A percentile compares a stretch with the other conserved stretches of the same genome.
Evolutionary conservation across 2,329 filamentous ascomycete genomes (phyloP).

Genomic region (Phaeoacremonium minimum): DNA sequence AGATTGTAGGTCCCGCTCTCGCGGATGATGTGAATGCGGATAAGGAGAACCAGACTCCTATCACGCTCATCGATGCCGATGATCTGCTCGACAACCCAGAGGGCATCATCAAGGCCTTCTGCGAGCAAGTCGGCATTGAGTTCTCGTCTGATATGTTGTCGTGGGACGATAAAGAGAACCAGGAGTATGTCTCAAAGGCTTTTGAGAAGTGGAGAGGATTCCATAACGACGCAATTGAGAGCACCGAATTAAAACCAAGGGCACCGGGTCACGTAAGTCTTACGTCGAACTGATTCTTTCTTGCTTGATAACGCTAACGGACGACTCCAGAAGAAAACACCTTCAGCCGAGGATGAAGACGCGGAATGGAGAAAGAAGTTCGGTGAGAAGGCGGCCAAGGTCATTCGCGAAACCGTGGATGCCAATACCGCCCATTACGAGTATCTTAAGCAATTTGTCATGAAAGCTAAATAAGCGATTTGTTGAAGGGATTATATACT

Average conservation of each 20-base stretch:
- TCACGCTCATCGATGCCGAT: slow-evolving; percentile 90
- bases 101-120: slow-evolving; percentile 73
- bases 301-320: slow-evolving; percentile 5
- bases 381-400: slow-evolving; percentile 64
- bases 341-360: slow-evolving; percentile 63
- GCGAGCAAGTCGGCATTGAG: slow-evolving; percentile 72
- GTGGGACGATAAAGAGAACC: slow-evolving; percentile 75
- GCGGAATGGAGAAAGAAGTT: slow-evolving; percentile 71
- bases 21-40: slow-evolving; percentile 32
- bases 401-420: slow-evolving; percentile 67
- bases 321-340: slow-evolving; percentile 46
- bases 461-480: too few relatives aligned
- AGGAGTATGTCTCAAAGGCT: slow-evolving; percentile 61
- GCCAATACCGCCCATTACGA: slow-evolving; percentile 73
- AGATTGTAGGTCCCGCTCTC: slow-evolving; percentile 66
- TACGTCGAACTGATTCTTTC: background rate
- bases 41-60: slow-evolving; percentile 26
- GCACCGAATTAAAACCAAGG: slow-evolving; percentile 69
- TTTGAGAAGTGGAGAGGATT: slow-evolving; percentile 98
- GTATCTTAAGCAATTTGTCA: slow-evolving; percentile 74
- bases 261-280: slow-evolving; percentile 54
- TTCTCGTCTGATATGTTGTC: slow-evolving; percentile 75
- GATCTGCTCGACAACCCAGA: slow-evolving; percentile 85
- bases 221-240: slow-evolving; percentile 90
- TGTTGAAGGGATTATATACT: too few relatives aligned